phyloP scores from a whole-genome alignment of 257 asterid genomes.

The Fraxinus quadrangulata region DNA sequence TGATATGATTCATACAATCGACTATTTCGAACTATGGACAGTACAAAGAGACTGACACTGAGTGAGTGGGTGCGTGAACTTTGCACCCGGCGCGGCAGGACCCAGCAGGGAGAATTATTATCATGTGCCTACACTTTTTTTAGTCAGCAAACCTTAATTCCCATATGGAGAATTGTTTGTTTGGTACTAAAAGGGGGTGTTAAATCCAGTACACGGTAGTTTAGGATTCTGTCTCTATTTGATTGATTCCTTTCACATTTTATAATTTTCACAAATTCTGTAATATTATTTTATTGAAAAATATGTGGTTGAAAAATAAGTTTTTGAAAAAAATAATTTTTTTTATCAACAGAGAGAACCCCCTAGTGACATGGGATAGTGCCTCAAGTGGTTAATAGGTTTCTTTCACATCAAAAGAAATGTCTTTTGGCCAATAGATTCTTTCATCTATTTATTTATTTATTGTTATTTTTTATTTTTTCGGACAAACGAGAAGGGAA shows the following conservation, averaged over 20 bases:
- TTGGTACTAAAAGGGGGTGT: slow-evolving; percentile 45
- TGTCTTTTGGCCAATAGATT: slow-evolving; percentile 31
- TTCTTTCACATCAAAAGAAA: slow-evolving; percentile 50
- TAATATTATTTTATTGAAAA: too few species aligned
- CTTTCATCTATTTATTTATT: background rate
- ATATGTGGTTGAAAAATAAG: too few species aligned
- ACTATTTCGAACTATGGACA: background rate
- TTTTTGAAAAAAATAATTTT: too few species aligned
- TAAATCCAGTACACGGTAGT: slow-evolving; percentile 52
- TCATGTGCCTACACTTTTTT: slow-evolving; percentile 40
- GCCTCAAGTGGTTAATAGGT: slow-evolving; percentile 61
- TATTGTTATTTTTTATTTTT: too few species aligned
- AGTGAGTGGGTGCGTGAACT: background rate
- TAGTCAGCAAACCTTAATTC: slow-evolving; percentile 30
- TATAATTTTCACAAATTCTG: background rate
- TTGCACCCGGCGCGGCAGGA: slow-evolving; percentile 34
- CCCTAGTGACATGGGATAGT: slow-evolving; percentile 38
- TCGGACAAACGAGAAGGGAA: too few species aligned
- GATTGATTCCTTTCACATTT: slow-evolving; percentile 21
- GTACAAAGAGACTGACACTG: background rate
- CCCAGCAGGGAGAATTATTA: slow-evolving; percentile 30
- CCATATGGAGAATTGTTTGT: slow-evolving; percentile 26
- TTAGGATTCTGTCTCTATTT: slow-evolving; percentile 48
- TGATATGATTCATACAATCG: background rate
- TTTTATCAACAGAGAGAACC: too few species aligned